Evolutionary conservation across 352 stramenopile species (phyloP).

Genomic region (Pythium brachiatum): DNA sequence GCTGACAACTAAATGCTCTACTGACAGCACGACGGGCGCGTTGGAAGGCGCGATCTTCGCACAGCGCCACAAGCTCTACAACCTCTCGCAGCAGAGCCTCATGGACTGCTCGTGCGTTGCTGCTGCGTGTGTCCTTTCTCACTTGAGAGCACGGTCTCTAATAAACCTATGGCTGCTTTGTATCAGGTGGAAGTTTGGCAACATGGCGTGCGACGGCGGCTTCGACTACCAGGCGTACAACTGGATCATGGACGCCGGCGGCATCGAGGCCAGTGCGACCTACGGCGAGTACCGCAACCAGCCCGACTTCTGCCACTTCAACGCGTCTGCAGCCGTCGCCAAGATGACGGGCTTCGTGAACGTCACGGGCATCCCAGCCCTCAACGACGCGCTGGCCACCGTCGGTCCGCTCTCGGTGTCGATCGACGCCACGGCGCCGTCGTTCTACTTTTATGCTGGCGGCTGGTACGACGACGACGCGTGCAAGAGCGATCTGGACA

Average conservation of each 20-base stretch:
- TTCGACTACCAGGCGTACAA: constrained; percentile 89
- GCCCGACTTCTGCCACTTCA: constrained; percentile 89
- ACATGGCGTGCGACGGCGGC: constrained; percentile 88
- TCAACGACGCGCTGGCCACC: constrained; percentile 81
- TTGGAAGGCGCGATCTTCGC: constrained; percentile 75
- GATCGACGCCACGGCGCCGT: constrained; percentile 80
- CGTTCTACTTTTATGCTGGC: constrained; percentile 89
- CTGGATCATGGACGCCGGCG: constrained; percentile 83
- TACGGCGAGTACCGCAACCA: constrained; percentile 88
- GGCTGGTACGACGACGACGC: constrained; percentile 83
- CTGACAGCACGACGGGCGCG: constrained; percentile 67
- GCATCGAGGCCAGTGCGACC: constrained; percentile 71
- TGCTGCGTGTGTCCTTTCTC: too few species aligned
- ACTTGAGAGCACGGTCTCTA: too few species aligned
- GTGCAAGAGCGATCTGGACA: constrained; percentile 91
- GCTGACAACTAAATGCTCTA: background rate
- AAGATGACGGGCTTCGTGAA: constrained; percentile 80
- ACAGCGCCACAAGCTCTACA: constrained; percentile 71
- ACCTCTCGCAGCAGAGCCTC: constrained; percentile 88
- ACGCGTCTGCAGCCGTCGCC: constrained; percentile 63
- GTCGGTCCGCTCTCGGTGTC: constrained; percentile 87
- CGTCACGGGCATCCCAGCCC: constrained; percentile 61
- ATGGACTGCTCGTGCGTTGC: constrained; percentile 85
- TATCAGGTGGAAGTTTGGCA: constrained; percentile 84
- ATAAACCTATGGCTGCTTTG: too few species aligned